Percentiles rank a stretch among this genome's conserved stretches.
phyloP scores from a whole-genome alignment of 1,139 yeast genomes.

The Nakaseomyces bracarensis region DNA sequence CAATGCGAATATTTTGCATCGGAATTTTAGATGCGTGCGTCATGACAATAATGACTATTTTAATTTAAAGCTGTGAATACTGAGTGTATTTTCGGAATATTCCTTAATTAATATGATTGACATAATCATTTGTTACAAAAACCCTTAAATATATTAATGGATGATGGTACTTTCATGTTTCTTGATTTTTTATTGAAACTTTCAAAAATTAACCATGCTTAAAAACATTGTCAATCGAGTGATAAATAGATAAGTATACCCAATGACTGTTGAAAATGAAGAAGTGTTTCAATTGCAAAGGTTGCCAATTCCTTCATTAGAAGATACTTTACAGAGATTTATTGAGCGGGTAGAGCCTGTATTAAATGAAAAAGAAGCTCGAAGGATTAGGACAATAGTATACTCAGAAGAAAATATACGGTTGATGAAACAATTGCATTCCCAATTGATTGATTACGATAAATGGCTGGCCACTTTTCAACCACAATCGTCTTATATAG shows the following conservation, averaged over 20 bases:
- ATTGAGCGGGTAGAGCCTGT: conserved; percentile 62
- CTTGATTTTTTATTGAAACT: too few species aligned
- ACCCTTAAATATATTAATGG: too few species aligned
- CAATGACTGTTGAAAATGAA: conserved; percentile 3
- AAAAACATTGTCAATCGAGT: background rate
- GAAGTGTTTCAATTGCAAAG: conserved; percentile 12
- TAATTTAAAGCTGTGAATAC: background rate
- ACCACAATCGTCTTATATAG: conserved; percentile 66
- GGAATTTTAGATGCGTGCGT: conserved; percentile 5
- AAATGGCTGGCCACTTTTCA: conserved; percentile 45
- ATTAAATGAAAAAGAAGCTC: conserved; percentile 65
- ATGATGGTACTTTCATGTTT: too few species aligned
- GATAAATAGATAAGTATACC: background rate
- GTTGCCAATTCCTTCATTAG: conserved; percentile 69
- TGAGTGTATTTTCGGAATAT: too few species aligned
- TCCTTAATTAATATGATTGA: too few species aligned
- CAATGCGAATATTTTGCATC: too few species aligned
- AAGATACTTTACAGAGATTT: conserved; percentile 56
- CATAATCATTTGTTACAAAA: too few species aligned
- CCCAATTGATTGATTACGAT: conserved; percentile 34
- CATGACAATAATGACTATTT: conserved; percentile 1
- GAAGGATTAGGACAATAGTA: conserved; percentile 50
- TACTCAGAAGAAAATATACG: conserved; percentile 49
- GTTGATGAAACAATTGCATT: conserved; percentile 29
- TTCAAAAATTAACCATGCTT: background rate